phyloP scores from a whole-genome alignment of 2,329 filamentous ascomycete species.

The Dothistroma septosporum region DNA sequence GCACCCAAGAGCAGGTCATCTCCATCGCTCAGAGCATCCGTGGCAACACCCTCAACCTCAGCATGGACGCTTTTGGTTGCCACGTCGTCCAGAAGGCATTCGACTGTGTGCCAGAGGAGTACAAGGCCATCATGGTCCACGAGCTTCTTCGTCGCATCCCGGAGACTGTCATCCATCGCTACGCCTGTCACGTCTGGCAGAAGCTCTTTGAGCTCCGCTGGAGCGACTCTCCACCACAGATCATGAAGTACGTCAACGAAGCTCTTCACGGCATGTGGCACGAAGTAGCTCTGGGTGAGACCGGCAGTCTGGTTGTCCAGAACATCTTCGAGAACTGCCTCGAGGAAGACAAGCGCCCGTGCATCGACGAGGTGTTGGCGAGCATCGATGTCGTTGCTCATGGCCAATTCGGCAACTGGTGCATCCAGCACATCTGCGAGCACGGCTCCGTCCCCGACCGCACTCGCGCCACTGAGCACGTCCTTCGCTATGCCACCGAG shows the following conservation, averaged over 20 bases:
- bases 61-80: slow-evolving; percentile 98
- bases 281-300: slow-evolving; percentile 94
- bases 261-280: slow-evolving; percentile 97
- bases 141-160: slow-evolving; percentile 92
- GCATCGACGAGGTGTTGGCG: slow-evolving; percentile 90
- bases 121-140: slow-evolving; percentile 98
- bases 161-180: slow-evolving; percentile 96
- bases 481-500: slow-evolving; percentile 86
- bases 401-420: slow-evolving; percentile 99
- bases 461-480: slow-evolving; percentile 89
- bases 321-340: slow-evolving; percentile 99
- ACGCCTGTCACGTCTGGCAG: slow-evolving; percentile 99
- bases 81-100: slow-evolving; percentile 99
- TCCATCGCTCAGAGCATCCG: slow-evolving; percentile 92
- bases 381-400: slow-evolving; percentile 97
- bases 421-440: slow-evolving; percentile 98
- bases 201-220: slow-evolving; percentile 97
- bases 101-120: slow-evolving; percentile 93
- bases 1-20: slow-evolving; percentile 88
- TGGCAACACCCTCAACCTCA: slow-evolving; percentile 87
- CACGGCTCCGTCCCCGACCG: slow-evolving; percentile 89
- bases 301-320: slow-evolving; percentile 94
- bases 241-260: slow-evolving; percentile 98
- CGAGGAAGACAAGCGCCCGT: slow-evolving; percentile 98
- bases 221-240: slow-evolving; percentile 90